These are phyloP conservation scores for Ilex paraguariensis DNA, from an alignment of 305 asterid genomes.

Conservation along the genomic window DNA sequence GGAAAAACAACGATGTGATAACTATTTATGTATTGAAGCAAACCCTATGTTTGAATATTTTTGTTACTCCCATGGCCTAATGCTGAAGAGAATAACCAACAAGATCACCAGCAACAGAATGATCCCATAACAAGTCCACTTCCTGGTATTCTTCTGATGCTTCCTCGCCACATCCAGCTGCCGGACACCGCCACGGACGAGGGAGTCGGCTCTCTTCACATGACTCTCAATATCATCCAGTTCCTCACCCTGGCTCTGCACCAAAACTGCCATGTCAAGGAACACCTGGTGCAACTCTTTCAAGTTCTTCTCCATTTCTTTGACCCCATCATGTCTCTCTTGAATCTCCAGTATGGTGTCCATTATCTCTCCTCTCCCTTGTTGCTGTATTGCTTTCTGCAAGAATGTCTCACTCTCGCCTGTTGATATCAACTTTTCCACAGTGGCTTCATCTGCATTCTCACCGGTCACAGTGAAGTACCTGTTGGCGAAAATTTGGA, in stretches of 20 bases:
- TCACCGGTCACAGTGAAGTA: conserved; percentile 1
- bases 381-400: conserved; percentile 3
- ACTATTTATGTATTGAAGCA: too few species aligned
- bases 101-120: neutral
- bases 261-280: neutral
- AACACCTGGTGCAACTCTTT: conserved; percentile 3
- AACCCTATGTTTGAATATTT: too few species aligned
- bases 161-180: neutral
- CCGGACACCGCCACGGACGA: neutral
- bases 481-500: too few species aligned
- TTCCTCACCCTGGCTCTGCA: conserved; percentile 4
- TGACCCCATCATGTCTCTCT: conserved; percentile 1
- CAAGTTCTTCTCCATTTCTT: conserved; percentile 1
- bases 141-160: conserved; percentile 2
- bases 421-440: neutral
- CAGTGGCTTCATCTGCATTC: neutral
- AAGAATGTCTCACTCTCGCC: neutral
- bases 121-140: neutral
- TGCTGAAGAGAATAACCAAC: neutral
- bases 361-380: conserved; percentile 1
- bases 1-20: too few species aligned
- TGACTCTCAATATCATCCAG: conserved; percentile 4
- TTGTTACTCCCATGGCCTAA: neutral
- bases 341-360: neutral
- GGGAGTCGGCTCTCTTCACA: neutral